Conservation (phyloP, 495 filamentous ascomycete genomes). For the Penicillium robsamsonii region DNA sequence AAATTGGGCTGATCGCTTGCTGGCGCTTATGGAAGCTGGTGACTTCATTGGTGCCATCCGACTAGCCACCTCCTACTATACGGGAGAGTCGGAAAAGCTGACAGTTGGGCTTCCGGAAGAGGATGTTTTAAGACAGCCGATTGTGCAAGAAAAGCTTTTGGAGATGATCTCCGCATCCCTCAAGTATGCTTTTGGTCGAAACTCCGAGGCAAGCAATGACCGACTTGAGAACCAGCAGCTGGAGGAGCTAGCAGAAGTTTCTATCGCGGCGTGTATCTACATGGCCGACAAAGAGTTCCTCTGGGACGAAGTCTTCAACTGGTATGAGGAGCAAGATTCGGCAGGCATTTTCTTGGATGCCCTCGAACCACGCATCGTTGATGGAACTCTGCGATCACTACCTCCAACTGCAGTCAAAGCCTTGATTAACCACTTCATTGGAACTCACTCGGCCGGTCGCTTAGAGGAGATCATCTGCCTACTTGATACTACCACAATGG, state of each 20-base stretch:
- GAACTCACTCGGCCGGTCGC: conserved; percentile 63
- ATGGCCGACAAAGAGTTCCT: conserved; percentile 77
- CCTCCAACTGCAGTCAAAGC: conserved; percentile 85
- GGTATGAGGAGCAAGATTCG: conserved; percentile 74
- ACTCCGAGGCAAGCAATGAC: conserved; percentile 44
- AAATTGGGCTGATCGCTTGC: conserved; percentile 97
- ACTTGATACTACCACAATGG: conserved; percentile 84
- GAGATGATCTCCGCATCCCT: conserved; percentile 95
- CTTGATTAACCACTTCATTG: conserved; percentile 76
- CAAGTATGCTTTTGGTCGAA: conserved; percentile 78
- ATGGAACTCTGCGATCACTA: conserved; percentile 68
- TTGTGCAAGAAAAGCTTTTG: conserved; percentile 84
- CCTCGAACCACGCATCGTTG: conserved; percentile 80
- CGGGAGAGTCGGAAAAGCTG: conserved; percentile 81
- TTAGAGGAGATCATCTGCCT: conserved; percentile 96
- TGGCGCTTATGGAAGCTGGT: conserved; percentile 92
- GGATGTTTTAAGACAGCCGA: conserved; percentile 64
- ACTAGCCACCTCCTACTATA: conserved; percentile 88
- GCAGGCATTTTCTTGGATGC: conserved; percentile 80
- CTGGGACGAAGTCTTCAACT: conserved; percentile 86
- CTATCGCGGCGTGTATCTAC: conserved; percentile 76
- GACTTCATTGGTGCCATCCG: conserved; percentile 89
- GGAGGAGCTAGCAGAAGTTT: conserved; percentile 75
- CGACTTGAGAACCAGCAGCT: conserved; percentile 58
- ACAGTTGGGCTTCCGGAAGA: conserved; percentile 93